Percentiles rank a stretch among this genome's conserved stretches.
Evolutionary conservation across 257 asterid genomes (phyloP).

Genomic region (Cordia subcordata): DNA sequence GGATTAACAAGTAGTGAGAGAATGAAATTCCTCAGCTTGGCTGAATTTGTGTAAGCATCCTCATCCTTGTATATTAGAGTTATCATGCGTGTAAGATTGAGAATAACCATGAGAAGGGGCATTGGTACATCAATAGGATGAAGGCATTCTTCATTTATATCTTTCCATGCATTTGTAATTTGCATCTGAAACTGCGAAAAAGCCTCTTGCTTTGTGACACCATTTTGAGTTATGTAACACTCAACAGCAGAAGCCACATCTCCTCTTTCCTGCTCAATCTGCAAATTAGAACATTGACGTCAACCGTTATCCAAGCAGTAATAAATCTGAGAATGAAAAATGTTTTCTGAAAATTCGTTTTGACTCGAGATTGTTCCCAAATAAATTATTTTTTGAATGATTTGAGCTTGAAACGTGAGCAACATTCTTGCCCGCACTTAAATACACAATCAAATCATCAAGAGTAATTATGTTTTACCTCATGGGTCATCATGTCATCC

Average conservation of each 20-base stretch:
- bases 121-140: conserved; percentile 1
- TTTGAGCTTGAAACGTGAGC: too few species aligned
- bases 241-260: conserved; percentile 11
- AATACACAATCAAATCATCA: too few species aligned
- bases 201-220: conserved; percentile 7
- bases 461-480: background rate
- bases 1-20: background rate
- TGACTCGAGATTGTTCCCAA: too few species aligned
- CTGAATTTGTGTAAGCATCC: conserved; percentile 14
- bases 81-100: background rate
- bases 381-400: too few species aligned
- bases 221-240: conserved; percentile 19
- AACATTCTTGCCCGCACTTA: too few species aligned
- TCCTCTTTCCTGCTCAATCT: conserved; percentile 1
- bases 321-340: too few species aligned
- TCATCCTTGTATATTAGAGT: conserved; percentile 1
- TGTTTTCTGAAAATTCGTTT: too few species aligned
- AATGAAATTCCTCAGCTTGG: background rate
- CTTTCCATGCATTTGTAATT: conserved; percentile 12
- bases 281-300: background rate
- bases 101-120: conserved; percentile 3
- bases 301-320: too few species aligned
- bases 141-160: conserved; percentile 18
- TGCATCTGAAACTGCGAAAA: background rate
- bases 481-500: conserved; percentile 1